Evolutionary conservation across 495 filamentous ascomycete species (phyloP).

Genomic region (Achaetomiella virescens): DNA sequence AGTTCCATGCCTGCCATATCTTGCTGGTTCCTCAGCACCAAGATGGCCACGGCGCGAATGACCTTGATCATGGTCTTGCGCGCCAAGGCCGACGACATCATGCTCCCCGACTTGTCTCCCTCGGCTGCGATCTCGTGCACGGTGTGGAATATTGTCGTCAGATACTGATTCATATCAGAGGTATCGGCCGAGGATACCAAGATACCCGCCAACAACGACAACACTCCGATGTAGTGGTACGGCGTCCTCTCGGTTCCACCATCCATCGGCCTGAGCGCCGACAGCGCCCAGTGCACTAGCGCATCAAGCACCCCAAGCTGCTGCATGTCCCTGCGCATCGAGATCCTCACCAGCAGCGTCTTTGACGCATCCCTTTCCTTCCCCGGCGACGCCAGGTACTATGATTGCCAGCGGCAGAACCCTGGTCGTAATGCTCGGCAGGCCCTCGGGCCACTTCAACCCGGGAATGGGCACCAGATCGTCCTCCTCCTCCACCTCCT

Average conservation of each 20-base stretch:
- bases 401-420: slow-evolving; percentile 62
- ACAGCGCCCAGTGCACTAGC: slow-evolving; percentile 63
- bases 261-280: slow-evolving; percentile 40
- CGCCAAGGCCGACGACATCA: slow-evolving; percentile 65
- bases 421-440: slow-evolving; percentile 66
- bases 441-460: slow-evolving; percentile 43
- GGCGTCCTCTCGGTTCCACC: slow-evolving; percentile 30
- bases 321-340: slow-evolving; percentile 85
- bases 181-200: slow-evolving; percentile 47
- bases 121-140: slow-evolving; percentile 38
- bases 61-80: slow-evolving; percentile 80
- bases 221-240: slow-evolving; percentile 59
- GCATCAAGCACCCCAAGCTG: slow-evolving; percentile 59
- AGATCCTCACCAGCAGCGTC: slow-evolving; percentile 69
- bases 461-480: slow-evolving; percentile 28
- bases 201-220: slow-evolving; percentile 73
- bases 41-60: slow-evolving; percentile 60
- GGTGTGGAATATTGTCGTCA: slow-evolving; percentile 41
- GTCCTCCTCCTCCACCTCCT: slow-evolving; percentile 36
- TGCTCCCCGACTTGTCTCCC: slow-evolving; percentile 34
- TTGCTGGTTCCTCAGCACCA: slow-evolving; percentile 47
- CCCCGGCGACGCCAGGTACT: slow-evolving; percentile 65
- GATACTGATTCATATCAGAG: slow-evolving; percentile 45
- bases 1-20: slow-evolving; percentile 44
- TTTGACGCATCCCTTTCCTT: slow-evolving; percentile 87